Conservation (phyloP, 2,329 filamentous ascomycete genomes). For the Salinomyces thailandicus region DNA sequence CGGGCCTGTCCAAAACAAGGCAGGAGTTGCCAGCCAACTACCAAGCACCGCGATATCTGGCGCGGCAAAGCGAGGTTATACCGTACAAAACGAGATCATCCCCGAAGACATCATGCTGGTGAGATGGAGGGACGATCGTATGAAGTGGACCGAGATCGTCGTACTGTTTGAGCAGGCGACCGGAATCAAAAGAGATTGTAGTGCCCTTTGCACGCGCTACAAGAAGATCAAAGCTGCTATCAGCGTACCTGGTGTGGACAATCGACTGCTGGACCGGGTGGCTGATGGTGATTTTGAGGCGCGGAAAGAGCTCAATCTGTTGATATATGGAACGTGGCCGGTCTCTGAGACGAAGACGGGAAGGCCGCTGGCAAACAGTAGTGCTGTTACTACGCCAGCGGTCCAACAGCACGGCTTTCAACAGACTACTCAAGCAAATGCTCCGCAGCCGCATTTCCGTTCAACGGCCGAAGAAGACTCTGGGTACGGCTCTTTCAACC, state of each 20-base stretch:
- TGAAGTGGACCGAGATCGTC: conserved; percentile 6
- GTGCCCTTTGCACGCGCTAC: conserved; percentile 7
- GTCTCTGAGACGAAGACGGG: not conserved
- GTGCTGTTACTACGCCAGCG: no score
- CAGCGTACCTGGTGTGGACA: conserved; percentile 1
- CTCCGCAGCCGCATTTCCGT: no score
- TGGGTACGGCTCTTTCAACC: not conserved
- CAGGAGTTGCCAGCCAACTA: no score
- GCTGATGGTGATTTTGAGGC: conserved; percentile 8
- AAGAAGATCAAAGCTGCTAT: not conserved
- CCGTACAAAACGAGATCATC: conserved; percentile 4
- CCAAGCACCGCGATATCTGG: no score
- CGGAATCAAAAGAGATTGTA: not conserved
- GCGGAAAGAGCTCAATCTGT: conserved; percentile 7
- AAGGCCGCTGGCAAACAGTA: not conserved
- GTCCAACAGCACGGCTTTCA: no score
- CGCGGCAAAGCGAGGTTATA: no score
- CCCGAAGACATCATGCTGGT: conserved; percentile 2
- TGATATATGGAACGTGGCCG: conserved; percentile 3
- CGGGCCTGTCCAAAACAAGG: no score
- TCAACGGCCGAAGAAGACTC: not conserved
- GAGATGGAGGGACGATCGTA: conserved; percentile 8
- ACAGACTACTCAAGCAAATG: no score
- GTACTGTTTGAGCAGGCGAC: conserved; percentile 3
- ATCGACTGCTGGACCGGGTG: conserved; percentile 2